Base-by-base conservation (phyloP, 306 rosid species). In the Benincasa hispida region DNA sequence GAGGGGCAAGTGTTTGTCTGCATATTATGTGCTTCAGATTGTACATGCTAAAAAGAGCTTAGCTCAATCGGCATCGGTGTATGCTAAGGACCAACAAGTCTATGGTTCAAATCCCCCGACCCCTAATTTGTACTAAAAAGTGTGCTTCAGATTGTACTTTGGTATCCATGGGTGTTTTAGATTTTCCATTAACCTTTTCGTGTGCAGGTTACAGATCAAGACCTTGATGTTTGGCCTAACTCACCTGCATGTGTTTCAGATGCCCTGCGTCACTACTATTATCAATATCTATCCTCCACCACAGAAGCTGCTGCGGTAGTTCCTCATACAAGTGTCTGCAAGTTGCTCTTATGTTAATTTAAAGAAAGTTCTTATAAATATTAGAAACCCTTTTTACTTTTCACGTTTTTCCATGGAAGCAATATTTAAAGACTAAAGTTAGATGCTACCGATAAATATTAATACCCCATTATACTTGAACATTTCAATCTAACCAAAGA, bases 181-280 rank as follows among this genome's bases (percentile, higher is more conserved):
- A 37, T 28, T 12, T 1, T 56, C 34, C 34, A 56, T 75, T 57
- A 19, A 56, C 37, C 51, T 65, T 65, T 53, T 51, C 27, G 6
- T 15, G 22, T 83, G 77, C 86, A 94, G 99, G 96, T 94, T 76
- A 72, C 95, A 66, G 97, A 88, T 77, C 97, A 94, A 85, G 79
- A 92, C 81, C 85, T 94, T 84, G 96, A 92, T 77, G 82, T 78
- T 83, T 92, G 97, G 97, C 89, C 91, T 82, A 85, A 84, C 63
- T 81, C 95, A 76, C 90, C 97, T 53, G 97, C 99, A 74, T 86
- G 87, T 72, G 99, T 94, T 65, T 90, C 96, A 57, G 99, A 94
- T 89, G 97, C 99, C 74, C 79, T 94, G 82, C 96, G 99, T 57
- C 97, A 94, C 88, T 94, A 94, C 79, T 94, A 94, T 84, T 92